A percentile compares a stretch with the other conserved stretches of the same genome.
Evolutionary conservation across 768 basidiomycete species (phyloP).

Genomic region (Boletus subparvulus): DNA sequence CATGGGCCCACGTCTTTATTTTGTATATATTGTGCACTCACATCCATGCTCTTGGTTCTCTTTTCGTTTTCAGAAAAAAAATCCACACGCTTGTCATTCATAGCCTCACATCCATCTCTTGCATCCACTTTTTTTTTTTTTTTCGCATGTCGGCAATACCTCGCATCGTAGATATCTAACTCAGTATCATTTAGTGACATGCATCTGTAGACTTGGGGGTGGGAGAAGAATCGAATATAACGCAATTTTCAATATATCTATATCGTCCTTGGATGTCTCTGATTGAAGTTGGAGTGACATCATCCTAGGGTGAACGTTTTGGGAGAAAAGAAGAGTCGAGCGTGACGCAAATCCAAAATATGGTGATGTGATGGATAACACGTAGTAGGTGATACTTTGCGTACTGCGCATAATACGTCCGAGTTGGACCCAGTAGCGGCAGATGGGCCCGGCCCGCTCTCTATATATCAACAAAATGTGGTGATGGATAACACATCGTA

Average conservation of each 20-base stretch:
- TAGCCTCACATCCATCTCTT: not conserved
- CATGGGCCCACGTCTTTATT: constrained; percentile 13
- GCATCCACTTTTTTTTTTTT: not conserved
- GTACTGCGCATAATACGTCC: no score
- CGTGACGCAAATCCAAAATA: no score
- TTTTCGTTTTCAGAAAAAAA: not conserved
- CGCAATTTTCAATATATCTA: not conserved
- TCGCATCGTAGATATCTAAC: constrained; percentile 17
- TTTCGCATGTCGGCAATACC: constrained; percentile 6
- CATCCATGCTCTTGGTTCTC: not conserved
- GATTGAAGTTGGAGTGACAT: no score
- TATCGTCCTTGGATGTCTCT: no score
- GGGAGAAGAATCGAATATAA: constrained; percentile 18
- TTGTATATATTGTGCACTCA: constrained; percentile 21
- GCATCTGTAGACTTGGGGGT: constrained; percentile 23
- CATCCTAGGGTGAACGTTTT: no score
- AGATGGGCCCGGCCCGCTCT: no score
- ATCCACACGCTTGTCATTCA: not conserved
- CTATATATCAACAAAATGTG: no score
- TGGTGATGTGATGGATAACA: no score
- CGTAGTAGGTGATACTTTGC: no score
- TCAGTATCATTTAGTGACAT: constrained; percentile 22
- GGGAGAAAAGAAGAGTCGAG: no score
- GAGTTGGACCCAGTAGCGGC: no score
- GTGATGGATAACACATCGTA: no score